Conservation (phyloP, 2,329 filamentous ascomycete species). For the Colletotrichum musae region DNA sequence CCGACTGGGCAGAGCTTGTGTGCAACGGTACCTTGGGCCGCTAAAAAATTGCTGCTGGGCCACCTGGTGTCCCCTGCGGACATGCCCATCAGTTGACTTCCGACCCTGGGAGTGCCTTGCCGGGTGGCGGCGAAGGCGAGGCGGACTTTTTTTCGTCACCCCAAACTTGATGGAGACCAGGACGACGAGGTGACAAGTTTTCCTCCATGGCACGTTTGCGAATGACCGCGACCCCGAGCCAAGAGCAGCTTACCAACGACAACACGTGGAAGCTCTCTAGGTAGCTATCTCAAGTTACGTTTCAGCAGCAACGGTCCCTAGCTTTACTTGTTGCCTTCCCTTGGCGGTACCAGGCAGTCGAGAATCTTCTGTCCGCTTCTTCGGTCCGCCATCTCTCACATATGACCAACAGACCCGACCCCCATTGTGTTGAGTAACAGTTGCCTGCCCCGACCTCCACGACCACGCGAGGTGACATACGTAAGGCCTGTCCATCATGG, state of each 20-base stretch:
- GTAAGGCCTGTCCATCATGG: conserved; percentile 29
- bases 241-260: conserved; percentile 16
- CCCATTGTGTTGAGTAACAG: conserved; percentile 19
- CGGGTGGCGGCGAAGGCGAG: conserved; percentile 25
- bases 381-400: conserved; percentile 5
- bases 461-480: conserved; percentile 35
- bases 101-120: conserved; percentile 31
- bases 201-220: neutral
- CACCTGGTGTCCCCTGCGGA: conserved; percentile 33
- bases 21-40: conserved; percentile 10
- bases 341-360: conserved; percentile 13
- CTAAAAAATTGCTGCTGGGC: conserved; percentile 22
- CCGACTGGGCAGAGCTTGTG: conserved; percentile 24
- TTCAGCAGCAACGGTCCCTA: too few species aligned
- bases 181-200: neutral
- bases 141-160: conserved; percentile 21
- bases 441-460: conserved; percentile 37
- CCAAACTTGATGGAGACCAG: neutral
- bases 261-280: conserved; percentile 19
- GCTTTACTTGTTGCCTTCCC: neutral
- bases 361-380: conserved; percentile 18
- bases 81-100: conserved; percentile 32
- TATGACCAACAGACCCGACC: conserved; percentile 13
- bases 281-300: conserved; percentile 3
- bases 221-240: conserved; percentile 17